These are phyloP conservation scores for Lotus japonicus DNA, from an alignment of 306 rosid species.

Conservation along the genomic window DNA sequence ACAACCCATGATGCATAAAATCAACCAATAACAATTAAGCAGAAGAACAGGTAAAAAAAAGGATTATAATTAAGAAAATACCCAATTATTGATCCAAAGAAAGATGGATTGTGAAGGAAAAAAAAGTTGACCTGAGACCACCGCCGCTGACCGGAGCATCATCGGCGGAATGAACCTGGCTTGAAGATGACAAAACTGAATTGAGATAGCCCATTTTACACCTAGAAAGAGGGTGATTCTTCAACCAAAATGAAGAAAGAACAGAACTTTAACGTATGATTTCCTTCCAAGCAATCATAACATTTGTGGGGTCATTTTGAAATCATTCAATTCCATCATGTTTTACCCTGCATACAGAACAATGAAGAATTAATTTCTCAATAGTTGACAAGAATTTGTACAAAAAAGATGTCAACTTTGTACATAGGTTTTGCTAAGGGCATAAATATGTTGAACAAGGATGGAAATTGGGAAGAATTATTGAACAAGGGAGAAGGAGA, in stretches of 20 bases:
- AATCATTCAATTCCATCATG: conserved; percentile 16
- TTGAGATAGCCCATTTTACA: conserved; percentile 77
- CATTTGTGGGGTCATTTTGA: conserved; percentile 26
- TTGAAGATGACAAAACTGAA: conserved; percentile 65
- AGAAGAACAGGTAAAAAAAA: neutral
- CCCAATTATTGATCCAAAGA: neutral
- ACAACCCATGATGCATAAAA: neutral
- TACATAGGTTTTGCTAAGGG: conserved; percentile 23
- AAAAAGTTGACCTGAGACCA: conserved; percentile 59
- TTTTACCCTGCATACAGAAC: conserved; percentile 36
- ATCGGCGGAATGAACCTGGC: conserved; percentile 57
- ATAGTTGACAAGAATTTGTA: neutral
- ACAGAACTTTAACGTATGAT: conserved; percentile 22
- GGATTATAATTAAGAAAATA: too few species aligned
- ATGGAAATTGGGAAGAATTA: neutral
- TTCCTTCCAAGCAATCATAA: conserved; percentile 26
- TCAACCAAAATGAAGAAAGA: conserved; percentile 26
- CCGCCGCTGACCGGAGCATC: conserved; percentile 84
- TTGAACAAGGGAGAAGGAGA: conserved; percentile 10
- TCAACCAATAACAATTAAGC: neutral
- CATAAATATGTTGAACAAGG: neutral
- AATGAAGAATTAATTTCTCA: neutral
- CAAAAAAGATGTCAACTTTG: neutral
- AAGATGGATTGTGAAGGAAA: neutral
- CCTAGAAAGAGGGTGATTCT: conserved; percentile 26